Evolutionary conservation across 2,329 filamentous ascomycete genomes (phyloP), one percentile per base, ranked within the genome.

Genomic region (Epicoccum nigrum): DNA sequence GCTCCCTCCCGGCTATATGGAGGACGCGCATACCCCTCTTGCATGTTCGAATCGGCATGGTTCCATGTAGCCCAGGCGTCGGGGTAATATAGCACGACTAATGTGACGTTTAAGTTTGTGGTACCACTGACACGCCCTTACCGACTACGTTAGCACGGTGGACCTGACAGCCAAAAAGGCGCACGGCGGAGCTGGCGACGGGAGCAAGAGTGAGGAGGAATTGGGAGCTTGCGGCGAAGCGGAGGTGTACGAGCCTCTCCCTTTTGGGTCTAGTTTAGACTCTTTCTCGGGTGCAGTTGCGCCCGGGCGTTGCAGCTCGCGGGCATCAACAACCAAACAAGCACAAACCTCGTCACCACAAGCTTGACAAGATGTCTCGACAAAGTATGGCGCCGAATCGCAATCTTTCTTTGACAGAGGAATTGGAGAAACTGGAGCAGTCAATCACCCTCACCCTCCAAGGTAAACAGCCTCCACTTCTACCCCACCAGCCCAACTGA

Each of bases 391-490:
- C 76, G 13, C 70, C 79, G 7, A 77, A 79, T 68, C 80, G 83
- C 47, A 81, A 80, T 23, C 78, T 97, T 54, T 90, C 90, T 4
- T 81, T 97, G 54, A 96, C 93, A 0, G 94, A 99, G 71, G 94
- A 99, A 80, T 81, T 99, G 45, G 94, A 99, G 77, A 92, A 88
- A 73, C 80, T 99, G 4, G 94, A 99, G 73, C 94, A 99, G 73
- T 95, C 91, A 17, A 97, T 99, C 64, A 99, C 94, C 0, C 81
- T 97, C 32, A 97, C 93, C 0, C 80, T 99, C 17, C 94, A 97
- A 86, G 91, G 90, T 69, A 64, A 64, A 62, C 56, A 65, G 53
- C 40, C 44, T n/a, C 34, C 15, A n/a, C 4, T 34, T 15, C 15
- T 59, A 48, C 63, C 63, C 64, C 65, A 46, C 63, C 46, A 54